Conservation (phyloP, 129 eudicot species). For the Flaveria trinervia region DNA sequence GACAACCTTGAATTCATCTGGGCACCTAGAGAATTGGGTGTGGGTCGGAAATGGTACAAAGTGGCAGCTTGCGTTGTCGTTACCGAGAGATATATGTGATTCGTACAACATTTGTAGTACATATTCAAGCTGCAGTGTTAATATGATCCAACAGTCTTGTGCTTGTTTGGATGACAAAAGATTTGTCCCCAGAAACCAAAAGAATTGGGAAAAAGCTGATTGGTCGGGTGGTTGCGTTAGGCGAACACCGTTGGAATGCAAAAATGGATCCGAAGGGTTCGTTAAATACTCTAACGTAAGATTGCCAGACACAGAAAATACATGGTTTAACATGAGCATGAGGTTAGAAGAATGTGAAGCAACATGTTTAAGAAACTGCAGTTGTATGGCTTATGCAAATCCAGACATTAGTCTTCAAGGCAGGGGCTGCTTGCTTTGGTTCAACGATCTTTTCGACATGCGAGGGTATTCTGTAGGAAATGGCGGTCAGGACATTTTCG, state of each 20-base stretch:
- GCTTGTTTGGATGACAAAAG: slow-evolving; percentile 43
- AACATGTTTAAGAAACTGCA: slow-evolving; percentile 44
- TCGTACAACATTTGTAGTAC: slow-evolving; percentile 46
- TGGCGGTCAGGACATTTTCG: slow-evolving; percentile 38
- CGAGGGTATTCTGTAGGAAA: slow-evolving; percentile 16
- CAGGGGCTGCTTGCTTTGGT: slow-evolving; percentile 57
- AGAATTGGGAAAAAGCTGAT: slow-evolving; percentile 47
- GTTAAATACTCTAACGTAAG: slow-evolving; percentile 29
- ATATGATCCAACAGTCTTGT: slow-evolving; percentile 35
- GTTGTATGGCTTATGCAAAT: slow-evolving; percentile 46
- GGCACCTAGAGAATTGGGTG: slow-evolving; percentile 20
- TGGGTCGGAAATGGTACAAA: slow-evolving; percentile 33
- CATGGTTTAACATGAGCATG: slow-evolving; percentile 37
- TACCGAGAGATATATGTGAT: slow-evolving; percentile 51
- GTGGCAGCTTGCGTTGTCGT: slow-evolving; percentile 37
- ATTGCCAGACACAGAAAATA: slow-evolving; percentile 41
- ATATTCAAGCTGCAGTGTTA: slow-evolving; percentile 50
- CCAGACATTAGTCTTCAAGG: slow-evolving; percentile 30
- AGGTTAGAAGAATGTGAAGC: slow-evolving; percentile 39
- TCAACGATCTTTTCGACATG: slow-evolving; percentile 45
- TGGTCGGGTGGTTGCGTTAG: slow-evolving; percentile 72
- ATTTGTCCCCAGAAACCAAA: slow-evolving; percentile 45
- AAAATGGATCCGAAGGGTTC: slow-evolving; percentile 45
- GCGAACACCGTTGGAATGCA: slow-evolving; percentile 42
- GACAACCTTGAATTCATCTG: slow-evolving; percentile 25